phyloP scores from a whole-genome alignment of 179 eudicot species.

The Patellifolia procumbens region DNA sequence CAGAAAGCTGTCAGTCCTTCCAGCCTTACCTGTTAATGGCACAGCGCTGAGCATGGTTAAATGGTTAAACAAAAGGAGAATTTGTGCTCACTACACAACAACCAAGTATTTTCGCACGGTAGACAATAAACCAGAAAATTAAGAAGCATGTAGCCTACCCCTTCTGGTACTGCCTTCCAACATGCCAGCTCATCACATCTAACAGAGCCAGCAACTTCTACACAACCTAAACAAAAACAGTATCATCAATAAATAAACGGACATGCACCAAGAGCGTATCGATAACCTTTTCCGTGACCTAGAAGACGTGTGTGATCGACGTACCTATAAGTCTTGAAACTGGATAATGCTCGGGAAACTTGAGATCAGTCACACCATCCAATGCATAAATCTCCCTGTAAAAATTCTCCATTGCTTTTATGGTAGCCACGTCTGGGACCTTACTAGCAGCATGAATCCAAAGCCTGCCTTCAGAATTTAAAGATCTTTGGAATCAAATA shows the following conservation, averaged over 20 bases:
- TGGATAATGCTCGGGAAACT: slow-evolving; percentile 79
- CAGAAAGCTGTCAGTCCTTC: slow-evolving; percentile 71
- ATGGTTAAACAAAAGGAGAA: background rate
- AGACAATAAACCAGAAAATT: background rate
- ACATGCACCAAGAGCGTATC: background rate
- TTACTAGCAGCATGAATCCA: slow-evolving; percentile 96
- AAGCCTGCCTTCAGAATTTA: slow-evolving; percentile 44
- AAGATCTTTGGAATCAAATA: slow-evolving; percentile 6
- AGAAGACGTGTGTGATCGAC: background rate
- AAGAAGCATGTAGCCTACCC: slow-evolving; percentile 41
- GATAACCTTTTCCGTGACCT: background rate
- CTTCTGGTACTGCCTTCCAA: slow-evolving; percentile 75
- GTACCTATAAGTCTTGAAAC: slow-evolving; percentile 70
- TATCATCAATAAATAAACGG: background rate
- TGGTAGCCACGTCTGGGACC: slow-evolving; percentile 64
- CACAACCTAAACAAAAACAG: slow-evolving; percentile 51
- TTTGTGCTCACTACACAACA: background rate
- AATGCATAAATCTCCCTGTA: slow-evolving; percentile 76
- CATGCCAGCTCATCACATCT: slow-evolving; percentile 61
- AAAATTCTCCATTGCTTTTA: slow-evolving; percentile 81
- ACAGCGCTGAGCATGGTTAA: slow-evolving; percentile 2
- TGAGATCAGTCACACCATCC: slow-evolving; percentile 70
- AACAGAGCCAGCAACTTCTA: slow-evolving; percentile 79
- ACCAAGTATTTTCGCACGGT: background rate
- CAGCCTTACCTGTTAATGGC: slow-evolving; percentile 57